Conservation (phyloP, 352 stramenopile species). For the Albugo candida region DNA sequence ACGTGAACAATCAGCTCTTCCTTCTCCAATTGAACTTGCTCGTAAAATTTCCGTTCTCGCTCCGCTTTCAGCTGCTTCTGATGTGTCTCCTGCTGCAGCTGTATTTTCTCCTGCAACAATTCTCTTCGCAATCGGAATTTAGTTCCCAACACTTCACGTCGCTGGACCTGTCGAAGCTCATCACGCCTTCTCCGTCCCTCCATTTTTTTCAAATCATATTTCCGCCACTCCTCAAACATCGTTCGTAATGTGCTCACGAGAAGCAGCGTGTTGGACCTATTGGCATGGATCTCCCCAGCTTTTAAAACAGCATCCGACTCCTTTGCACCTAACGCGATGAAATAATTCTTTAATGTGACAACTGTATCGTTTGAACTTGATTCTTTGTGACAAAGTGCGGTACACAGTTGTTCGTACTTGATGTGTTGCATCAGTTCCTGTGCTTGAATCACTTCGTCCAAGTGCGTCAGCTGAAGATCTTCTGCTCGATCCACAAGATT, state of each 20-base stretch:
- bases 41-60: constrained; percentile 11
- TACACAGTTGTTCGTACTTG: constrained; percentile 39
- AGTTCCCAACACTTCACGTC: constrained; percentile 30
- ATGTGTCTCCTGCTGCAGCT: constrained; percentile 24
- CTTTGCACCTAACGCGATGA: constrained; percentile 41
- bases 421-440: constrained; percentile 49
- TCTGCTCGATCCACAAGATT: constrained; percentile 41
- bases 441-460: constrained; percentile 47
- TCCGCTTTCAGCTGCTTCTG: constrained; percentile 27
- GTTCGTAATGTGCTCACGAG: constrained; percentile 34
- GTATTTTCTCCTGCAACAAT: constrained; percentile 41
- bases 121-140: constrained; percentile 55
- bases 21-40: constrained; percentile 14
- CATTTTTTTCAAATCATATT: constrained; percentile 61
- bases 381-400: constrained; percentile 31
- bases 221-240: constrained; percentile 54
- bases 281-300: constrained; percentile 53
- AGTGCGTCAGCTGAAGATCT: constrained; percentile 41
- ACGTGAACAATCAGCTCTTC: constrained; percentile 16
- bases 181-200: constrained; percentile 40
- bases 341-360: constrained; percentile 31
- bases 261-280: constrained; percentile 65
- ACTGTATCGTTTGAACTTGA: constrained; percentile 38
- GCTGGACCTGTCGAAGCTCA: constrained; percentile 28
- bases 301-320: constrained; percentile 47